A percentile compares a stretch with the other conserved stretches of the same genome.
Conservation (phyloP, 352 stramenopile species). For the Phytophthora vignae region DNA sequence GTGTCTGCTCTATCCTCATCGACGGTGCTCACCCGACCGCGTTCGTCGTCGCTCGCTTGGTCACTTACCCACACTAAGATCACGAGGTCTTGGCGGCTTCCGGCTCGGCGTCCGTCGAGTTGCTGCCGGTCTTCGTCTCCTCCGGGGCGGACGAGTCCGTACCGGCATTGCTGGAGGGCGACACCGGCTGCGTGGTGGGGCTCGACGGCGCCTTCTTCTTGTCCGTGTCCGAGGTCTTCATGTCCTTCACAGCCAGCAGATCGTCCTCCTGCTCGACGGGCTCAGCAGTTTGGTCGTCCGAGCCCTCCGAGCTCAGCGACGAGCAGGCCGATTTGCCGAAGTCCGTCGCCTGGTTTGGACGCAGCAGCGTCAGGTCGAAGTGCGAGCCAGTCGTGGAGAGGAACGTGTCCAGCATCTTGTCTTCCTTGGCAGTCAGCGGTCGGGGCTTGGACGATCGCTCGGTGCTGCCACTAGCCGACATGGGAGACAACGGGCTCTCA, state of each 20-base stretch:
- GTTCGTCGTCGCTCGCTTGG: constrained; percentile 21
- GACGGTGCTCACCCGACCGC: constrained; percentile 15
- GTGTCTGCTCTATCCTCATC: constrained; percentile 24
- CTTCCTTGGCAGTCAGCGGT: constrained; percentile 30
- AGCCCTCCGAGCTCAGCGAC: constrained; percentile 58
- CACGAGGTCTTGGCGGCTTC: constrained; percentile 32
- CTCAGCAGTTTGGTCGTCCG: constrained; percentile 41
- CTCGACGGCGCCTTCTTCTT: constrained; percentile 27
- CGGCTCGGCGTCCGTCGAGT: constrained; percentile 21
- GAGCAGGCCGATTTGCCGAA: constrained; percentile 68
- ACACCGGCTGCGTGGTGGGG: constrained; percentile 32
- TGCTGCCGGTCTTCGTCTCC: constrained; percentile 31
- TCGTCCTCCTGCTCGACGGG: constrained; percentile 41
- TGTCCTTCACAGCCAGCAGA: constrained; percentile 21
- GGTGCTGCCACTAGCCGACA: constrained; percentile 32
- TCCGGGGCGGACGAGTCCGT: constrained; percentile 29
- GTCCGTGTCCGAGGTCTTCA: constrained; percentile 9
- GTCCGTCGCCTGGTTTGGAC: constrained; percentile 71
- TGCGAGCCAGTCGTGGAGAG: constrained; percentile 61
- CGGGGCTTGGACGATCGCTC: constrained; percentile 28
- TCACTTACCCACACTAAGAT: constrained; percentile 30
- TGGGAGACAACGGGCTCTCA: constrained; percentile 33
- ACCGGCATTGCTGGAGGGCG: constrained; percentile 34
- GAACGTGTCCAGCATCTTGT: constrained; percentile 57
- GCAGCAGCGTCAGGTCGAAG: constrained; percentile 80